These are phyloP conservation scores for Globisporangium cystogenes DNA, from an alignment of 352 stramenopile species.

Conservation along the genomic window DNA sequence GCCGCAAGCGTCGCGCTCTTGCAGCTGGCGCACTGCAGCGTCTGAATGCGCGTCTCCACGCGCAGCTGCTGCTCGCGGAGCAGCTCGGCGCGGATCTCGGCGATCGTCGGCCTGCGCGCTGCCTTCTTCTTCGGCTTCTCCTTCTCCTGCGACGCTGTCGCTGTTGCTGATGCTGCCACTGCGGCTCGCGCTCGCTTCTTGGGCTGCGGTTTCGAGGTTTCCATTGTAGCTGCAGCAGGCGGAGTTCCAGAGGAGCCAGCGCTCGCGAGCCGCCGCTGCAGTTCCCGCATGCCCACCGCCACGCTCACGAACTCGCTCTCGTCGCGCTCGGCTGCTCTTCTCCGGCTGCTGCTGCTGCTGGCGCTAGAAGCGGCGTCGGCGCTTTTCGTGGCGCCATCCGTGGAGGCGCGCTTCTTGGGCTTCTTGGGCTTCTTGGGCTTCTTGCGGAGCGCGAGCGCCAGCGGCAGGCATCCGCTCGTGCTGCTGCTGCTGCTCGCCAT, in stretches of 20 bases:
- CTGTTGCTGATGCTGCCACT: not conserved
- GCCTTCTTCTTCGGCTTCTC: not conserved
- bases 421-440: too few species aligned
- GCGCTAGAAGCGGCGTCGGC: too few species aligned
- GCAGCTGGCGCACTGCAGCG: slow-evolving; percentile 22
- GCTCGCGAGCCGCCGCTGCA: slow-evolving; percentile 46
- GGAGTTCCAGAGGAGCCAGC: not conserved
- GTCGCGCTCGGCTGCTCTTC: slow-evolving; percentile 8
- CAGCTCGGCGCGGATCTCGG: slow-evolving; percentile 34
- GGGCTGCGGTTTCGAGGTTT: not conserved
- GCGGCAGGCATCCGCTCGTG: too few species aligned
- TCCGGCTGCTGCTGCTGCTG: not conserved
- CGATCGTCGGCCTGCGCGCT: slow-evolving; percentile 27
- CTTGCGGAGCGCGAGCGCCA: too few species aligned
- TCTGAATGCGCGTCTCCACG: slow-evolving; percentile 42
- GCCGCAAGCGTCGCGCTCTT: slow-evolving; percentile 5
- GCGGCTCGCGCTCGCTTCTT: slow-evolving; percentile 8
- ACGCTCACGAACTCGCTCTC: slow-evolving; percentile 75
- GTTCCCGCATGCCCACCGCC: slow-evolving; percentile 64
- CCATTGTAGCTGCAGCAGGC: too few species aligned
- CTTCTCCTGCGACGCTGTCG: not conserved
- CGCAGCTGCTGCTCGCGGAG: slow-evolving; percentile 45
- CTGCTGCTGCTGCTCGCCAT: too few species aligned
- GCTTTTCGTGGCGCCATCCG: too few species aligned
- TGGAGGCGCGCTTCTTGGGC: too few species aligned